phyloP scores from a whole-genome alignment of 106 monocot species.

The Dendrobium catenatum region DNA sequence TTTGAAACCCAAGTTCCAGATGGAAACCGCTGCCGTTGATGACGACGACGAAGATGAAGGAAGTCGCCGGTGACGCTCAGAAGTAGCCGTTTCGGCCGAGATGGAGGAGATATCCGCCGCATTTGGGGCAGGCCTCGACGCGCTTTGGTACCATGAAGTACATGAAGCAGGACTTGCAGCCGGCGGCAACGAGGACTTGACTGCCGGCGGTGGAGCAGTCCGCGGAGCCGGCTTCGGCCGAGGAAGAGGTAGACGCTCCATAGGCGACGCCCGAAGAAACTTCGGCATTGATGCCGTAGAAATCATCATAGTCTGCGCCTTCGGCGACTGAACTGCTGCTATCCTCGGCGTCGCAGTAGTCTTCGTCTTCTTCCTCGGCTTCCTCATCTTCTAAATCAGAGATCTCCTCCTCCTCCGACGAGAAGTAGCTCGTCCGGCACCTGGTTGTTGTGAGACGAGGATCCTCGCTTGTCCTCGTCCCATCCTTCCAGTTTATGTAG shows the following conservation, averaged over 20 bases:
- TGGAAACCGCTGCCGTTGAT: not conserved
- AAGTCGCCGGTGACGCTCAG: not conserved
- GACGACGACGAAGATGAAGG: not conserved
- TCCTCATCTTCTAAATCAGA: slow-evolving; percentile 11
- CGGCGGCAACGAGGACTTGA: slow-evolving; percentile 58
- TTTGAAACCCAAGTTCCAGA: not conserved
- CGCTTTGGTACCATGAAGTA: slow-evolving; percentile 74
- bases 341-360: not conserved
- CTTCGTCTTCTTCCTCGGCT: slow-evolving; percentile 3
- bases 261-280: slow-evolving; percentile 20
- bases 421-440: not conserved
- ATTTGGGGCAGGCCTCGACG: slow-evolving; percentile 49
- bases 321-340: slow-evolving; percentile 9
- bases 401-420: not conserved
- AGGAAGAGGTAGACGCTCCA: not conserved
- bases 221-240: not conserved
- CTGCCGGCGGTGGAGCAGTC: not conserved
- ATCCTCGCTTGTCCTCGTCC: slow-evolving; percentile 44
- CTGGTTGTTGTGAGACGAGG: slow-evolving; percentile 26
- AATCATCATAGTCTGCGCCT: slow-evolving; percentile 7
- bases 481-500: slow-evolving; percentile 64
- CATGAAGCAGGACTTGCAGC: slow-evolving; percentile 79
- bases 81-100: slow-evolving; percentile 30
- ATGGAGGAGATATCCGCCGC: slow-evolving; percentile 58
- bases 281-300: not conserved